Evolutionary conservation across 495 filamentous ascomycete genomes (phyloP).

Genomic region (Penicillium nucicola): DNA sequence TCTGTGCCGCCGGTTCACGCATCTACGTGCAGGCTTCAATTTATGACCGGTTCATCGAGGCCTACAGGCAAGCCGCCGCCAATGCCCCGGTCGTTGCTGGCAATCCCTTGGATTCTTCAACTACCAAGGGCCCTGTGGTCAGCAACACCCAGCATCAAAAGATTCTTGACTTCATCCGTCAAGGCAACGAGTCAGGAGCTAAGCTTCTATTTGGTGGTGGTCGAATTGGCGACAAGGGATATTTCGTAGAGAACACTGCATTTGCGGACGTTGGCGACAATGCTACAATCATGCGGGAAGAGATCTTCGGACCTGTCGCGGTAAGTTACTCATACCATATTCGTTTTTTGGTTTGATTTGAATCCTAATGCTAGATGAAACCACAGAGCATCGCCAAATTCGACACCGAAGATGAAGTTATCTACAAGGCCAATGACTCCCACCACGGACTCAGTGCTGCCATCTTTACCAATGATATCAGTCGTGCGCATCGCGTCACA

Average conservation of each 20-base stretch:
- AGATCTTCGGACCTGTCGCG: slow-evolving; percentile 51
- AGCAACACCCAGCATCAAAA: slow-evolving; percentile 75
- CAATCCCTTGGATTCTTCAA: slow-evolving; percentile 71
- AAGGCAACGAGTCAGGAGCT: slow-evolving; percentile 74
- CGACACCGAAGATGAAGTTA: slow-evolving; percentile 77
- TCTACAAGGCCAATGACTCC: slow-evolving; percentile 78
- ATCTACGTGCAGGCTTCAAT: slow-evolving; percentile 55
- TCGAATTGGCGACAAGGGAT: slow-evolving; percentile 35
- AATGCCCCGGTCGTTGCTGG: slow-evolving; percentile 50
- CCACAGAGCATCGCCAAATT: slow-evolving; percentile 47
- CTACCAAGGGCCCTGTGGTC: slow-evolving; percentile 78
- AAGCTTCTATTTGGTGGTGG: slow-evolving; percentile 70
- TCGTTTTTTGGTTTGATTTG: not conserved
- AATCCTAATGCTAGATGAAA: not conserved
- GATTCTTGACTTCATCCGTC: slow-evolving; percentile 75
- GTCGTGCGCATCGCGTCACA: slow-evolving; percentile 73
- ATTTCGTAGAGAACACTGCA: slow-evolving; percentile 48
- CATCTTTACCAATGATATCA: slow-evolving; percentile 76
- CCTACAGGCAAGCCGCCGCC: slow-evolving; percentile 11
- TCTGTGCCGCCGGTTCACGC: slow-evolving; percentile 48
- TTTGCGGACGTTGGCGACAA: slow-evolving; percentile 40
- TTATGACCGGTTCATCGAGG: slow-evolving; percentile 50
- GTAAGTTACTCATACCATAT: slow-evolving; percentile 9
- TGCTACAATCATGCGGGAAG: slow-evolving; percentile 42
- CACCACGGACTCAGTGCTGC: slow-evolving; percentile 81